These are phyloP conservation scores for Akebia trifoliata DNA, from an alignment of 164 flowering plant genomes.

Conservation along the genomic window DNA sequence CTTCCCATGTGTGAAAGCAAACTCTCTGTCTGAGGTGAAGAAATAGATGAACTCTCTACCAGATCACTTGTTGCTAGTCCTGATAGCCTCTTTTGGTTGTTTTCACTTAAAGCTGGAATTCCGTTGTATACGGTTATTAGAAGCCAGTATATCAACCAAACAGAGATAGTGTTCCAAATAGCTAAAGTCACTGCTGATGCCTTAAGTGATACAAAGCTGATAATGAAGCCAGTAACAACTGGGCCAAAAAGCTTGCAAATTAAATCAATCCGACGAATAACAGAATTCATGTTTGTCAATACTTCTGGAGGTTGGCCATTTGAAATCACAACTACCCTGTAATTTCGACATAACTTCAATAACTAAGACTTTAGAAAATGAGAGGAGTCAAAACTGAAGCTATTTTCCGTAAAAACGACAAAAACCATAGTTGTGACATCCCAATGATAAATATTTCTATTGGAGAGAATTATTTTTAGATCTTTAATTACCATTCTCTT, in stretches of 20 bases:
- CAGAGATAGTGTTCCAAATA: constrained; percentile 56
- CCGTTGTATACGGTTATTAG: constrained; percentile 67
- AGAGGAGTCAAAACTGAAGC: neutral
- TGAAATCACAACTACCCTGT: constrained; percentile 89
- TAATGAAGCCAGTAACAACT: constrained; percentile 64
- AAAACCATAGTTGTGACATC: neutral
- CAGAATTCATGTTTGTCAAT: constrained; percentile 62
- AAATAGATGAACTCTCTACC: constrained; percentile 16
- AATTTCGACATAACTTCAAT: constrained; percentile 4
- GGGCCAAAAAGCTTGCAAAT: constrained; percentile 78
- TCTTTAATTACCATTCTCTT: constrained; percentile 68
- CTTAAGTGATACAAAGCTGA: constrained; percentile 70
- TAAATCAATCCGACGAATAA: constrained; percentile 72
- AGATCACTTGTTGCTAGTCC: constrained; percentile 15
- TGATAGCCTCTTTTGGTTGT: constrained; percentile 28
- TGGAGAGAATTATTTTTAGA: neutral
- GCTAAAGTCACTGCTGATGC: constrained; percentile 73
- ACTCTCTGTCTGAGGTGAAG: constrained; percentile 13
- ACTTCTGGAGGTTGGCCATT: constrained; percentile 51
- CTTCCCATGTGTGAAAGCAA: constrained; percentile 19
- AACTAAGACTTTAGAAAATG: neutral
- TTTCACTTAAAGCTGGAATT: constrained; percentile 54
- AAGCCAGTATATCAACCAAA: constrained; percentile 77
- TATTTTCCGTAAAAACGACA: neutral
- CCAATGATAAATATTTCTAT: neutral